Evolutionary conservation across 352 stramenopile species (phyloP).

Genomic region (Pythium oligandrum): DNA sequence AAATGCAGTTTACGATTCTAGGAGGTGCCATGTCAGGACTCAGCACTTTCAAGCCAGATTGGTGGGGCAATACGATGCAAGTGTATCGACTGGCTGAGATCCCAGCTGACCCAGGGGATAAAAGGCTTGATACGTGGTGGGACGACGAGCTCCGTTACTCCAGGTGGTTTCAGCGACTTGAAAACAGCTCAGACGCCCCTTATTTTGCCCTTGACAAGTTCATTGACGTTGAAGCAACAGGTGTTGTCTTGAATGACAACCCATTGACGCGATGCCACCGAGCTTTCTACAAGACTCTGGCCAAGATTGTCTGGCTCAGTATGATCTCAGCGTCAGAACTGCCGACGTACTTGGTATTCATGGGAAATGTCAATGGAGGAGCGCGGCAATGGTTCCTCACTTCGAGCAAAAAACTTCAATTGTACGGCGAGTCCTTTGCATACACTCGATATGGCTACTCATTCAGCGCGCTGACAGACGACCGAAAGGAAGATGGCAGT

Average conservation of each 20-base stretch:
- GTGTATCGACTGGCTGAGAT: conserved; percentile 28
- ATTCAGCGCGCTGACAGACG: conserved; percentile 11
- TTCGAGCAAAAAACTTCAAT: conserved; percentile 10
- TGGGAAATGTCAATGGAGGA: conserved; percentile 29
- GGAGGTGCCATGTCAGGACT: conserved; percentile 25
- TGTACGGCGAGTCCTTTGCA: conserved; percentile 23
- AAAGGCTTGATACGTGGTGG: conserved; percentile 21
- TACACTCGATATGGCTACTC: conserved; percentile 17
- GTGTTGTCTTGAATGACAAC: conserved; percentile 24
- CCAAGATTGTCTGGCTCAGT: conserved; percentile 28
- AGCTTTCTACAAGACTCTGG: conserved; percentile 32
- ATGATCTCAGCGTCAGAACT: conserved; percentile 15
- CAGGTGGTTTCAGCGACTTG: conserved; percentile 24
- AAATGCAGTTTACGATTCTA: conserved; percentile 17
- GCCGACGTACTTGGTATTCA: conserved; percentile 26
- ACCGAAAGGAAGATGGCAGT: conserved; percentile 28
- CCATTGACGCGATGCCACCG: conserved; percentile 25
- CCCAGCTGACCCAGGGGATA: background rate
- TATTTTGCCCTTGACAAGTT: conserved; percentile 19
- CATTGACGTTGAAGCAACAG: conserved; percentile 20
- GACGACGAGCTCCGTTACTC: conserved; percentile 27
- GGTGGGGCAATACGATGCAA: conserved; percentile 29
- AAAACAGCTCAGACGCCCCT: conserved; percentile 16
- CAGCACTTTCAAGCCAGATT: conserved; percentile 29
- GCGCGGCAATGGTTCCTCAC: conserved; percentile 24